A percentile compares a stretch with the other conserved stretches of the same genome.
Evolutionary conservation across 208 protist genomes (phyloP).

Genomic region (Vickermania ingenoplastis): DNA sequence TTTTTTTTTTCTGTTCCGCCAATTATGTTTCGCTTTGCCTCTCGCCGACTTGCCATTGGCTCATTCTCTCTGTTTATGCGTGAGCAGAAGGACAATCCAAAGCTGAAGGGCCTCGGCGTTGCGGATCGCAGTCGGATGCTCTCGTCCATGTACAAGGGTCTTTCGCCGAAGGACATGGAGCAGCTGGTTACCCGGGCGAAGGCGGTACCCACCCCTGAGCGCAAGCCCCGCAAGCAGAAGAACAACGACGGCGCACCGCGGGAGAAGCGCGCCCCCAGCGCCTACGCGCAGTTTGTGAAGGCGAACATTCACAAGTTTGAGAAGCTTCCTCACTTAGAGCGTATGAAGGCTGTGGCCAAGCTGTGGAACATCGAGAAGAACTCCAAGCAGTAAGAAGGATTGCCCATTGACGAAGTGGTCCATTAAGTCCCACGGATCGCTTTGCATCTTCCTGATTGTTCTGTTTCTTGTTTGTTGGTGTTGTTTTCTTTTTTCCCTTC

Average conservation of each 20-base stretch:
- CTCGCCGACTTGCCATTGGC: not conserved
- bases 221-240: not conserved
- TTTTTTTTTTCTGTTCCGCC: slow-evolving; percentile 1
- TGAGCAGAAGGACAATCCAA: not conserved
- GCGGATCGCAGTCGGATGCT: not conserved
- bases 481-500: too few relatives aligned
- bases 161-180: not conserved
- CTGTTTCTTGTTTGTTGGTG: too few relatives aligned
- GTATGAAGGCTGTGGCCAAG: not conserved
- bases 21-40: not conserved
- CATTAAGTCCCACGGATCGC: too few relatives aligned
- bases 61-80: not conserved
- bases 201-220: not conserved
- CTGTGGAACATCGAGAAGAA: not conserved
- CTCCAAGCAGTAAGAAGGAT: too few relatives aligned
- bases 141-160: slow-evolving; percentile 7
- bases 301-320: not conserved
- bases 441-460: too few relatives aligned
- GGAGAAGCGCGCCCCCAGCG: not conserved
- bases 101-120: not conserved
- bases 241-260: not conserved
- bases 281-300: slow-evolving; percentile 1
- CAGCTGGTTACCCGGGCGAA: not conserved
- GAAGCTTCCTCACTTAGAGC: not conserved
- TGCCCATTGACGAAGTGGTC: too few relatives aligned